These are phyloP conservation scores for Fomitopsis pinicola DNA, from an alignment of 1,284 basidiomycete genomes.

Conservation along the genomic window DNA sequence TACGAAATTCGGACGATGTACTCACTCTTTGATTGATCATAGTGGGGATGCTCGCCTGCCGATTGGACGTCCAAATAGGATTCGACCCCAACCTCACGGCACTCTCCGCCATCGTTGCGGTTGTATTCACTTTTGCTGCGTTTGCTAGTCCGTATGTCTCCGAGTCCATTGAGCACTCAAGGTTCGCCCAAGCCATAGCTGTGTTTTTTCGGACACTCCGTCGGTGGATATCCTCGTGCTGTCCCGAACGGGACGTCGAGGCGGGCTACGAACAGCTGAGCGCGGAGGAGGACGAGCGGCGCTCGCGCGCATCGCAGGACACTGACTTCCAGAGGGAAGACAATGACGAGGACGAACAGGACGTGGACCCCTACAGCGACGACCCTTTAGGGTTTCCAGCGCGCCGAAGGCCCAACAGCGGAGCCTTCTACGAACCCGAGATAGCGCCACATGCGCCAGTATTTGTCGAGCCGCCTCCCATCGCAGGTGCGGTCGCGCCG, in stretches of 20 bases:
- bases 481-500: background rate
- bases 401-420: background rate
- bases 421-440: background rate
- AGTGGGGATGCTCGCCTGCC: constrained; percentile 30
- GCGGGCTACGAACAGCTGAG: constrained; percentile 4
- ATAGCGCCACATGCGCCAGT: background rate
- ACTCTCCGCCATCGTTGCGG: constrained; percentile 27
- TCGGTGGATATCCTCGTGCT: constrained; percentile 7
- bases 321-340: background rate
- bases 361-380: constrained; percentile 6
- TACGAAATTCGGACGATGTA: background rate
- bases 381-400: constrained; percentile 5
- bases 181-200: constrained; percentile 6
- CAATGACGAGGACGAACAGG: constrained; percentile 4
- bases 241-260: constrained; percentile 4
- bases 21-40: background rate
- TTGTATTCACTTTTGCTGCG: constrained; percentile 26
- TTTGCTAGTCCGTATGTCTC: constrained; percentile 21
- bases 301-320: background rate
- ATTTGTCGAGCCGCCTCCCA: background rate
- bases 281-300: background rate
- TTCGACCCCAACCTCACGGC: constrained; percentile 24
- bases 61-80: constrained; percentile 23
- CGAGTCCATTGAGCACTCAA: constrained; percentile 19
- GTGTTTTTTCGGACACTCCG: background rate